Evolutionary conservation across 2,329 filamentous ascomycete genomes (phyloP).

Genomic region (Neofusicoccum kwambonambiense): DNA sequence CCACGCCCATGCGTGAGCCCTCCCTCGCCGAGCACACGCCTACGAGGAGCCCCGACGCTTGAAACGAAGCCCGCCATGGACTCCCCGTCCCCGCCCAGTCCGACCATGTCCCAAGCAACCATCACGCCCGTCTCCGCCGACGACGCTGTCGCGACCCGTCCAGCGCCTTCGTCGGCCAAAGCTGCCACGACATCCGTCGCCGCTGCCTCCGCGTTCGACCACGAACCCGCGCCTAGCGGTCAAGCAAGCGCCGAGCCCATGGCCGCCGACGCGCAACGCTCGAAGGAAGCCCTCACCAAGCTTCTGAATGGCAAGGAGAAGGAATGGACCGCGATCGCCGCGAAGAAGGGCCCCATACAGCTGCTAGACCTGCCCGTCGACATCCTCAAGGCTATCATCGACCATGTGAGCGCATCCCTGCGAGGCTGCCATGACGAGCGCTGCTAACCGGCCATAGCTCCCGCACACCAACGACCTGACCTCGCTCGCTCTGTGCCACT

Average conservation of each 20-base stretch:
- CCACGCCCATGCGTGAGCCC: slow-evolving; percentile 14
- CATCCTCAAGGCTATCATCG: slow-evolving; percentile 73
- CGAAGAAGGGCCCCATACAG: slow-evolving; percentile 57
- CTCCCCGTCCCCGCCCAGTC: slow-evolving; percentile 30
- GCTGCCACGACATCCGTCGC: neutral
- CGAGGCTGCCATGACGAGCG: neutral
- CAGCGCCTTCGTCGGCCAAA: neutral
- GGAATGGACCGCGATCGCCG: slow-evolving; percentile 32
- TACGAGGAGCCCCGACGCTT: slow-evolving; percentile 16
- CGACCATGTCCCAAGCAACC: slow-evolving; percentile 27
- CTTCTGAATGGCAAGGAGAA: slow-evolving; percentile 52
- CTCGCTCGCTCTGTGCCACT: slow-evolving; percentile 74
- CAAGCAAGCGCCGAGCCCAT: slow-evolving; percentile 8
- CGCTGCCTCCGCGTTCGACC: neutral
- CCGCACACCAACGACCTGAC: slow-evolving; percentile 81
- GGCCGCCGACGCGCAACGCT: slow-evolving; percentile 16
- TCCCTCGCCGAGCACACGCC: slow-evolving; percentile 15
- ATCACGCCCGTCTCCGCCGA: slow-evolving; percentile 31
- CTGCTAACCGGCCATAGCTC: slow-evolving; percentile 51
- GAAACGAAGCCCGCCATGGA: slow-evolving; percentile 27
- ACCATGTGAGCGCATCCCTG: slow-evolving; percentile 56
- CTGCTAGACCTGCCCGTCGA: slow-evolving; percentile 77
- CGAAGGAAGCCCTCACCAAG: slow-evolving; percentile 38
- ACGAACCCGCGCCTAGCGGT: neutral
- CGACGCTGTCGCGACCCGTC: slow-evolving; percentile 20